Evolutionary conservation across 2,329 filamentous ascomycete genomes (phyloP).

Genomic region (Microascus cirrosus): DNA sequence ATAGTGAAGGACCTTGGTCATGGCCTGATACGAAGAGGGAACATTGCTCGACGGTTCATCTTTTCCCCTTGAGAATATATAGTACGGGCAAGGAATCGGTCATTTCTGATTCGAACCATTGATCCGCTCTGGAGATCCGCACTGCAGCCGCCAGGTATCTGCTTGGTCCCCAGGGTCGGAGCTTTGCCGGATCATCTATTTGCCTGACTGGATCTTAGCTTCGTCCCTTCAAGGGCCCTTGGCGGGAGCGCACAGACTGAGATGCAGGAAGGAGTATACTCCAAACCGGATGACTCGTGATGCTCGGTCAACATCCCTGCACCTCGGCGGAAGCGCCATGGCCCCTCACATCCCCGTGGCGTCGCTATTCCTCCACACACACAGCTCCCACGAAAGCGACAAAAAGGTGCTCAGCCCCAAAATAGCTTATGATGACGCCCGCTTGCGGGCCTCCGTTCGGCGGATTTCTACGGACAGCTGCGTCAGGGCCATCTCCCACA

Average conservation of each 20-base stretch:
- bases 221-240: neutral
- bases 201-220: neutral
- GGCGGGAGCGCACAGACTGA: neutral
- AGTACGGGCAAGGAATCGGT: too few species aligned
- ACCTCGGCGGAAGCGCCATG: neutral
- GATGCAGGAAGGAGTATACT: neutral
- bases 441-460: neutral
- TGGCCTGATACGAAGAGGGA: too few species aligned
- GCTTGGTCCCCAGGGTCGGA: too few species aligned
- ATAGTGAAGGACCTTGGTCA: too few species aligned
- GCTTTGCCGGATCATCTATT: neutral
- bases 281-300: neutral
- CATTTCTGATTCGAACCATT: too few species aligned
- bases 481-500: neutral
- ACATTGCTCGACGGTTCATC: too few species aligned
- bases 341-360: too few species aligned
- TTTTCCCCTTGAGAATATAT: too few species aligned
- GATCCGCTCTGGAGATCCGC: too few species aligned
- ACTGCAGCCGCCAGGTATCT: too few species aligned
- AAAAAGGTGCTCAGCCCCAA: neutral
- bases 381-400: too few species aligned
- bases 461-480: neutral
- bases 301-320: neutral
- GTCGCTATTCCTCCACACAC: too few species aligned
- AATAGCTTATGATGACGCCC: neutral